Evolutionary conservation across 139 green algal species (phyloP), one percentile per base, ranked within the genome.

Genomic region (Micractinium conductrix): DNA sequence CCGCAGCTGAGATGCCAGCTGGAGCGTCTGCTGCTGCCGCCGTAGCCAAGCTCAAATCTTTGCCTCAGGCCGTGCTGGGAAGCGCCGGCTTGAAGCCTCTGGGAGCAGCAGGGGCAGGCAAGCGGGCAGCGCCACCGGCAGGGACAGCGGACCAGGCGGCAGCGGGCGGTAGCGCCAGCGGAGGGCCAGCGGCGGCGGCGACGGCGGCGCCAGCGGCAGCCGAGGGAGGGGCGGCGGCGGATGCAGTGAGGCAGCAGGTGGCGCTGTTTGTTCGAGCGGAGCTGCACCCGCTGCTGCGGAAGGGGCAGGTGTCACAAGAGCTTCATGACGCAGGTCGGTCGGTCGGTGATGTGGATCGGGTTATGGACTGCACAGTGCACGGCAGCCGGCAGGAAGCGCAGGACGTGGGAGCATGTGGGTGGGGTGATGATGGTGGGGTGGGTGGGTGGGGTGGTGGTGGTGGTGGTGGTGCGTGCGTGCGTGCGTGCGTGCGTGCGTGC

Each of bases 271-370:
- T 82, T 4, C 37, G 76, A 9, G 76, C 55, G 0, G 76, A 82
- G 76, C 76, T 82, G 76, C 76, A 72, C 58, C 55, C 55, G 33
- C 37, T 73, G 76, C 76, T 82, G 22, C 30, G n/a, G 76, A 24
- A 38, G 37, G 26, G 42, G 9, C 76, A 82, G 58, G 40, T 82
- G 26, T 73, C 58, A 28, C 9, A 14, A 26, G 38, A 42, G 58
- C 17, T 67, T 37, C 58, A 82, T 35, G 70, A 78, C 28, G 70
- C 70, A 78, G 70, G 70, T 62, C 19, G 26, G 53, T n/a, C 6
- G 7, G 2, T 24, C 53, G 2, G 53, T 62, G 19, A 62, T 62
- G 10, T 22, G 10, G 24, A 62, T 24, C n/a, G 53, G 10, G 24
- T 62, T 2, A 62, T 62, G 2, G 5, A 2, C 19, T 19, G 53